These are phyloP conservation scores for Metschnikowia kunwiensis DNA, from an alignment of 805 yeast genomes.

Conservation along the genomic window DNA sequence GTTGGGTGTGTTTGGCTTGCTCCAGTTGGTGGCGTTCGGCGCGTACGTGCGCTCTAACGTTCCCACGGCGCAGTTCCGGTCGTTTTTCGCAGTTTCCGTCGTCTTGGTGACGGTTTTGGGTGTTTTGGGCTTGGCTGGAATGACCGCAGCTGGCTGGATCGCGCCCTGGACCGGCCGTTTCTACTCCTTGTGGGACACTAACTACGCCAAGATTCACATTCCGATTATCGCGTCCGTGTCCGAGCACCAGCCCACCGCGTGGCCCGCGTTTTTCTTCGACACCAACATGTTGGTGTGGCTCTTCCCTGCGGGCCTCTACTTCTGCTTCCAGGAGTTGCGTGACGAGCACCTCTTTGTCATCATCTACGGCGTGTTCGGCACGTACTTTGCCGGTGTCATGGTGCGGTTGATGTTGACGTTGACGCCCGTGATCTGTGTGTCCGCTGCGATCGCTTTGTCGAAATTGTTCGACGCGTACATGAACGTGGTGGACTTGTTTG, in stretches of 20 bases:
- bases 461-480: slow-evolving; percentile 79
- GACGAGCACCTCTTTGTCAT: slow-evolving; percentile 93
- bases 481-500: slow-evolving; percentile 50
- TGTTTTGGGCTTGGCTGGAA: slow-evolving; percentile 63
- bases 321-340: slow-evolving; percentile 82
- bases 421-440: slow-evolving; percentile 93
- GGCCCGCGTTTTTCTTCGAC: slow-evolving; percentile 98
- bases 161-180: slow-evolving; percentile 99
- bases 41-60: slow-evolving; percentile 74
- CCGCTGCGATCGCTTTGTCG: slow-evolving; percentile 86
- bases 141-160: slow-evolving; percentile 88
- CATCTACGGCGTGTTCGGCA: slow-evolving; percentile 87
- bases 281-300: slow-evolving; percentile 91
- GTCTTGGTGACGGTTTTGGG: slow-evolving; percentile 58
- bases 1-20: slow-evolving; percentile 91
- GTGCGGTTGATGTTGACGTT: slow-evolving; percentile 94
- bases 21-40: slow-evolving; percentile 87
- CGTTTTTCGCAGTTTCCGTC: slow-evolving; percentile 61
- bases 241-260: slow-evolving; percentile 99
- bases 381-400: slow-evolving; percentile 99
- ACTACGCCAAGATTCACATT: slow-evolving; percentile 94
- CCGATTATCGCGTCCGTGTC: slow-evolving; percentile 98
- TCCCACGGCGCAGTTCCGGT: slow-evolving; percentile 68
- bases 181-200: slow-evolving; percentile 97
- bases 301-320: slow-evolving; percentile 95